Evolutionary conservation across 2,329 filamentous ascomycete species (phyloP), one percentile per base, ranked within the genome.

Genomic region (Leptodontidium sp.): DNA sequence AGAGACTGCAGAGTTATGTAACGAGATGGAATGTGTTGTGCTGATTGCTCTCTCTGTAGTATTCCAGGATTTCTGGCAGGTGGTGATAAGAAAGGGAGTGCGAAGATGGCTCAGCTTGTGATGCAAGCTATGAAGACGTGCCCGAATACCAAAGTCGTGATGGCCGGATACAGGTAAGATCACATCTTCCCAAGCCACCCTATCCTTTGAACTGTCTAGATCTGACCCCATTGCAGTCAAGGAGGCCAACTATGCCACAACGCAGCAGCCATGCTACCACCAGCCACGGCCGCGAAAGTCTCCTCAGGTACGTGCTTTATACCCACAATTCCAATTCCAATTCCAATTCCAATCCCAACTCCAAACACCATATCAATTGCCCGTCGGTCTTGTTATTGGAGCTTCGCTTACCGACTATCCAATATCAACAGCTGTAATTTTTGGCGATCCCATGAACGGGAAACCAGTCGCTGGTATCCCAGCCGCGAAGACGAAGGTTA

Each of bases 11-110:
- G 21, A 21, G 21, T 21, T 21, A 21, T 21, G 21, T 21, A 21
- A 21, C 21, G 21, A 21, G 29, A 61, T 1, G 84, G 14, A n/a
- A 2, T 35, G 15, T 3, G 3, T 38, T 26, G 9, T 15, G 24
- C 35, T 58, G 35, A 58, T 24, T 43, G 9, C 5, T 15, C 9
- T 32, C 29, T 32, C 29, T 32, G 14, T n/a, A 58, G 55, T 38
- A 52, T 65, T 35, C 55, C 50, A 57, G 68, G 85, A 0, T 85
- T 84, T 70, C 74, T 84, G 9, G 79, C 77, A 14, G 82, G 83
- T 7, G 85, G 85, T 1, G 83, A 85, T 70, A 72, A 75, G 4
- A 75, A 66, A 11, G 84, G 85, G 9, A 82, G 82, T 66, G 73
- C 75, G 66, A 79, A 78, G 65, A 84, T 86, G 67, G 72, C 68